Evolutionary conservation across 495 filamentous ascomycete species (phyloP).

Genomic region (Aspergillus ellipticus): DNA sequence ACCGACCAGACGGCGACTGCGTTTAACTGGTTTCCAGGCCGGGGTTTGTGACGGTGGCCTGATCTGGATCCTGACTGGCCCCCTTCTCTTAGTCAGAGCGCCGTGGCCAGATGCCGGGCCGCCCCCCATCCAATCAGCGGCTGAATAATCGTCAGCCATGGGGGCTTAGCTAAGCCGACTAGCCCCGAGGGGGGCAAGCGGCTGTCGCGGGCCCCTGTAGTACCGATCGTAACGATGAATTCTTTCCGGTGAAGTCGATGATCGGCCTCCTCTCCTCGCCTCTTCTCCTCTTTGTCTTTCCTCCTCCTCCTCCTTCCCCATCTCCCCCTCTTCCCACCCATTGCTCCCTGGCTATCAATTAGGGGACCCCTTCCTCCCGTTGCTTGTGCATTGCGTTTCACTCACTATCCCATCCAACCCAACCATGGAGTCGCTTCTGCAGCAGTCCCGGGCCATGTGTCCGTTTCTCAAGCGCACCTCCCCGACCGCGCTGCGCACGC

Average conservation of each 20-base stretch:
- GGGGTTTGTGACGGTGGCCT: not conserved
- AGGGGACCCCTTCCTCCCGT: not conserved
- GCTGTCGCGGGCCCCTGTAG: not conserved
- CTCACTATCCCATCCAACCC: constrained; percentile 8
- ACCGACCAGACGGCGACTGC: not conserved
- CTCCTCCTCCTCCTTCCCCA: not conserved
- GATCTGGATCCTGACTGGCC: not conserved
- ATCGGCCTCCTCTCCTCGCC: not conserved
- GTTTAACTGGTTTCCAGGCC: not conserved
- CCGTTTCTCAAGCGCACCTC: constrained; percentile 95
- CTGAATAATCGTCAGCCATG: constrained; percentile 8
- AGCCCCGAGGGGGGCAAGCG: not conserved
- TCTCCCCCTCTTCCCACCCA: constrained; percentile 9
- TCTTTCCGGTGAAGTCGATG: not conserved
- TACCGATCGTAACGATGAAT: constrained; percentile 14
- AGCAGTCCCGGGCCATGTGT: constrained; percentile 91
- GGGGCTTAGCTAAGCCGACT: not conserved
- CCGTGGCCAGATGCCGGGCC: not conserved
- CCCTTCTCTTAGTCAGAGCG: not conserved
- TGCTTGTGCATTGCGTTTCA: not conserved
- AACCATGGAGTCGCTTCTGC: constrained; percentile 86
- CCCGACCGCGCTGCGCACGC: constrained; percentile 79
- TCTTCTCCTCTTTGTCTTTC: constrained; percentile 3
- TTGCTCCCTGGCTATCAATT: not conserved
- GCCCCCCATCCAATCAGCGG: constrained; percentile 1